Evolutionary conservation across 2,329 filamentous ascomycete genomes (phyloP), one percentile per base, ranked within the genome.

Genomic region (Xylaria multiplex): DNA sequence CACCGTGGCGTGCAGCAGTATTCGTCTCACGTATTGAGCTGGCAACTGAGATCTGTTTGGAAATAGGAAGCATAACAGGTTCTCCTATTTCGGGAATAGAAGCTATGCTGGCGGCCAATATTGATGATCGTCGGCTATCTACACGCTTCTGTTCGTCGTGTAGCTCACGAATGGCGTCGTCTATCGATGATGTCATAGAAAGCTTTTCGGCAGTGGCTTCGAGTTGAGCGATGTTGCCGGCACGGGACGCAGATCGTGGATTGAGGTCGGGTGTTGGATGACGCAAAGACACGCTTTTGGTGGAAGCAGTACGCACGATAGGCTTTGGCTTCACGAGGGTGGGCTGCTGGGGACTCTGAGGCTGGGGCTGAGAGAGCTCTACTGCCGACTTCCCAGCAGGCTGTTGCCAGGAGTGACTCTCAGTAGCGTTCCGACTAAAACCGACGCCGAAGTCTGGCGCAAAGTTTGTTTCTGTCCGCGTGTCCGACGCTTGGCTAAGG

Each of bases 191-290:
- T 63, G 88, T 90, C 81, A 87, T 86, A 71, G 90, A 92, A 77
- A 94, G 83, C 70, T 88, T 86, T 78, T 93, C 91, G 55, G 91
- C 91, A 11, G 88, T 90, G 70, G 90, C 89, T 78, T 95, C 91
- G 68, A 94, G 86, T 56, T 89, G 87, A 70, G 90, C 88, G 68
- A 94, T 89, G 80, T 91, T 93, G 75, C 84, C 85, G 19, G 85
- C 80, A 75, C 87, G 89, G 37, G 87, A 87, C 30, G 86, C 87
- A 64, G 89, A 86, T 62, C 88, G 83, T 57, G 84, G 83, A 75
- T 86, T 86, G 55, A 87, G 79, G 74, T 91, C 89, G 59, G 90
- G 88, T 2, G 84, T 83, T 35, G 88, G 88, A 74, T 90, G 88
- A 69, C 81, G 81, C 53, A 88, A 78, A 35, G 79, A 78, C 14